A percentile compares a stretch with the other conserved stretches of the same genome.
These are phyloP conservation scores for Fomitopsis palustris DNA, from an alignment of 1,284 basidiomycete species.

Conservation along the genomic window DNA sequence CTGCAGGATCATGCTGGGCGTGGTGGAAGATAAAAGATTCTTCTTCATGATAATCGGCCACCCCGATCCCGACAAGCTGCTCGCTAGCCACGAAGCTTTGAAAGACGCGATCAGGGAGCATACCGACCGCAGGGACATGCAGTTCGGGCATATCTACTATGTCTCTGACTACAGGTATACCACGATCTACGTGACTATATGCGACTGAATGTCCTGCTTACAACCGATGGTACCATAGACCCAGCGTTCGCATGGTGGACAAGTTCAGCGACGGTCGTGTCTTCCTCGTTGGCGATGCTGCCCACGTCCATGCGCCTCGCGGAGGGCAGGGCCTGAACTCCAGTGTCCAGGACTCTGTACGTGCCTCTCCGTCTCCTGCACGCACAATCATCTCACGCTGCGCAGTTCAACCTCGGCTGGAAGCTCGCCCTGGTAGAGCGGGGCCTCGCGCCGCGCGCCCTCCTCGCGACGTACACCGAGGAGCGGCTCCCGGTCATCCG, in stretches of 20 bases:
- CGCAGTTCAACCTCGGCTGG: slow-evolving; percentile 30
- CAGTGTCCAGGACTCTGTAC: slow-evolving; percentile 8
- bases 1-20: too few relatives aligned
- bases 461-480: slow-evolving; percentile 23
- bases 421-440: slow-evolving; percentile 30
- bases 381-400: background rate
- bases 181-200: background rate
- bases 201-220: background rate
- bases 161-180: slow-evolving; percentile 9
- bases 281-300: slow-evolving; percentile 32
- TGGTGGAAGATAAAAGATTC: too few relatives aligned
- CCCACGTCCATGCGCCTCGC: slow-evolving; percentile 23
- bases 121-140: slow-evolving; percentile 7
- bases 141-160: slow-evolving; percentile 3
- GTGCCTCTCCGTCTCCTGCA: background rate
- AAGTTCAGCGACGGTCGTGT: slow-evolving; percentile 31
- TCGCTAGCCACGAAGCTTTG: background rate
- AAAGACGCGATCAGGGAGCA: background rate
- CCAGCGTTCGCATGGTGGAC: slow-evolving; percentile 36
- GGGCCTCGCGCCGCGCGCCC: slow-evolving; percentile 16
- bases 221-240: slow-evolving; percentile 18
- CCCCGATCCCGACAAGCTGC: background rate
- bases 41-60: too few relatives aligned
- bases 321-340: slow-evolving; percentile 20
- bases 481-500: slow-evolving; percentile 28